Percentiles rank a stretch among this genome's conserved stretches.
phyloP scores from a whole-genome alignment of 768 basidiomycete genomes.

The Rhizopogon vulgaris region DNA sequence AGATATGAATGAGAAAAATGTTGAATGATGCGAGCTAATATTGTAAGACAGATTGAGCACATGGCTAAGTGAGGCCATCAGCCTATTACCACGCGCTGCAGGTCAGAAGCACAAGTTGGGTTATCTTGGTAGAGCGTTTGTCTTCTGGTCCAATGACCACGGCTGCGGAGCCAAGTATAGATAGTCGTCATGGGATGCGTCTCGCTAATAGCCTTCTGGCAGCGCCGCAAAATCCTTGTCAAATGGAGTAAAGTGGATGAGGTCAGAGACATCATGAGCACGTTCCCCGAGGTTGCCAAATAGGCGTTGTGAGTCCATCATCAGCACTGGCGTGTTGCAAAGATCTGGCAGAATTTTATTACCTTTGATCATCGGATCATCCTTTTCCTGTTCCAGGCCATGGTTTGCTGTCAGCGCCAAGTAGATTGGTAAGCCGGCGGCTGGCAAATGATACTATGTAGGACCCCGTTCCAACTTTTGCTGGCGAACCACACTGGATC shows the following conservation, averaged over 20 bases:
- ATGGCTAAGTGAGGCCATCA: too few species aligned
- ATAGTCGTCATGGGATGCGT: too few species aligned
- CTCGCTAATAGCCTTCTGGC: too few species aligned
- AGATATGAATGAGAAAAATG: background rate
- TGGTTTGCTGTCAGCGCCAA: background rate
- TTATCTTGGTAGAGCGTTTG: too few species aligned
- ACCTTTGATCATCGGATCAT: background rate
- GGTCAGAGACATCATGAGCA: background rate
- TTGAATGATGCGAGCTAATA: background rate
- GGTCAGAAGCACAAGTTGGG: too few species aligned
- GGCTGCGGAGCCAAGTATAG: too few species aligned
- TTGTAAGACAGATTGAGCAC: too few species aligned
- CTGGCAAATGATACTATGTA: background rate
- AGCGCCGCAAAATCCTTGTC: too few species aligned
- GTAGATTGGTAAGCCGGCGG: background rate
- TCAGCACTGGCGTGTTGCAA: background rate
- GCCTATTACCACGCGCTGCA: too few species aligned
- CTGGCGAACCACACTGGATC: background rate
- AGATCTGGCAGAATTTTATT: background rate
- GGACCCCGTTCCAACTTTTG: too few species aligned
- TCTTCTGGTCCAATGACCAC: too few species aligned
- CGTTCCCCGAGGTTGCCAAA: background rate
- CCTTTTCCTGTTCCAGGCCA: background rate
- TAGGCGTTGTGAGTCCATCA: background rate
- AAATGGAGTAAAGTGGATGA: too few species aligned